Conservation (phyloP, 1,284 basidiomycete species). For the Trametes polyzona region DNA sequence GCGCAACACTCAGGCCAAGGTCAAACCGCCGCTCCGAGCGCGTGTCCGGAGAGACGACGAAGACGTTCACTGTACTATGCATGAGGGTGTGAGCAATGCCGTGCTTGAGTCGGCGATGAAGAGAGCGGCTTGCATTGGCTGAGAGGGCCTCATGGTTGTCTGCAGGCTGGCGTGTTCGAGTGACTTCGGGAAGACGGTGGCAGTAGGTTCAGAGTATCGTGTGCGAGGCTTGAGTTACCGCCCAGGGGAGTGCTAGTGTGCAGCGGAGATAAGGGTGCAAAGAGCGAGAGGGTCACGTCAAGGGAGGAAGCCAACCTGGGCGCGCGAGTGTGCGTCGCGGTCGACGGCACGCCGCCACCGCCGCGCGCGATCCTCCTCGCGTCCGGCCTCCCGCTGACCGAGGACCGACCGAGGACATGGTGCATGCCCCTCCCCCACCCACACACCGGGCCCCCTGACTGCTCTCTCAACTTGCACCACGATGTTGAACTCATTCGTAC, state of each 20-base stretch:
- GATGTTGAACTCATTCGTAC: background rate
- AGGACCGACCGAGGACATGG: no score
- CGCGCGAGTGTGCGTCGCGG: background rate
- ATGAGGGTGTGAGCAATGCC: slow-evolving; percentile 33
- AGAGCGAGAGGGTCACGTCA: no score
- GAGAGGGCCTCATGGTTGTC: slow-evolving; percentile 24
- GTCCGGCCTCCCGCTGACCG: no score
- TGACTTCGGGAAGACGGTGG: background rate
- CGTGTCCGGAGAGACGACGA: slow-evolving; percentile 85
- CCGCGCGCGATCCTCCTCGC: background rate
- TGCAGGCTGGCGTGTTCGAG: background rate
- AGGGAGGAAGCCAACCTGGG: no score
- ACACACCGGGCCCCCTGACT: background rate
- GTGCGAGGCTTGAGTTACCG: background rate
- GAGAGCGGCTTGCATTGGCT: slow-evolving; percentile 24
- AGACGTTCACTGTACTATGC: slow-evolving; percentile 67
- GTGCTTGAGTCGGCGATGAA: background rate
- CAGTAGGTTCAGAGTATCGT: background rate
- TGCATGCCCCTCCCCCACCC: background rate
- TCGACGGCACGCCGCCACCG: background rate
- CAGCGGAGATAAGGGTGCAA: no score
- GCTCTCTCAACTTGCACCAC: background rate
- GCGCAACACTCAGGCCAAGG: slow-evolving; percentile 68
- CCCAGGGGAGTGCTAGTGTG: no score
- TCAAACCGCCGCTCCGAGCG: slow-evolving; percentile 86